Percentiles rank a stretch among this genome's conserved stretches.
These are phyloP conservation scores for Galerina marginata DNA, from an alignment of 768 basidiomycete genomes.

Conservation along the genomic window DNA sequence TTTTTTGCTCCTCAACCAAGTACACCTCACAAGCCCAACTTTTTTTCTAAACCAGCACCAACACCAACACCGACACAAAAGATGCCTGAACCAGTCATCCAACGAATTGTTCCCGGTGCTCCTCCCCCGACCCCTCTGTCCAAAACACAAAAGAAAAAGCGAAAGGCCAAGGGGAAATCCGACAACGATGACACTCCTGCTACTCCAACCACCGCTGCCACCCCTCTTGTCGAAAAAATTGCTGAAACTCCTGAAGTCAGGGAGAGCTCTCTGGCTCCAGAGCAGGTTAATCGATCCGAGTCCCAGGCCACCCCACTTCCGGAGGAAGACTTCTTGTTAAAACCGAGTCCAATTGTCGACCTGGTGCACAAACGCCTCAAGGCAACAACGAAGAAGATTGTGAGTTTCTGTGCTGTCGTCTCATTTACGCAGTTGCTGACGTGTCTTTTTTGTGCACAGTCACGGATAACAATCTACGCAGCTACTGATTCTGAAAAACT, in stretches of 20 bases:
- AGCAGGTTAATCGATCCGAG: conserved; percentile 47
- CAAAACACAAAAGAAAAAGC: conserved; percentile 77
- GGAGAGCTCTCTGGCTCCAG: conserved; percentile 51
- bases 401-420: conserved; percentile 38
- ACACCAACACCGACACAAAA: conserved; percentile 22
- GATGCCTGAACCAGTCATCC: conserved; percentile 44
- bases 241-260: conserved; percentile 52
- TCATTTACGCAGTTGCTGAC: conserved; percentile 1
- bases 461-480: conserved; percentile 75
- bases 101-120: conserved; percentile 79
- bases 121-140: conserved; percentile 63
- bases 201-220: conserved; percentile 19
- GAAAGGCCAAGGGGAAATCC: conserved; percentile 48
- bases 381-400: conserved; percentile 83
- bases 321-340: conserved; percentile 53
- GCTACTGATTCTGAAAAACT: conserved; percentile 71
- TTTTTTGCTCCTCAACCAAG: conserved; percentile 32
- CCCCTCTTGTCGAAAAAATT: conserved; percentile 43
- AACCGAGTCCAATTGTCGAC: conserved; percentile 75
- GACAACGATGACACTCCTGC: conserved; percentile 55
- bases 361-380: conserved; percentile 82
- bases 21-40: conserved; percentile 25
- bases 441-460: conserved; percentile 45
- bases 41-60: conserved; percentile 20
- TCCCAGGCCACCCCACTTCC: conserved; percentile 44